Base-by-base conservation (phyloP, 306 rosid genomes). In the Lablab purpureus region DNA sequence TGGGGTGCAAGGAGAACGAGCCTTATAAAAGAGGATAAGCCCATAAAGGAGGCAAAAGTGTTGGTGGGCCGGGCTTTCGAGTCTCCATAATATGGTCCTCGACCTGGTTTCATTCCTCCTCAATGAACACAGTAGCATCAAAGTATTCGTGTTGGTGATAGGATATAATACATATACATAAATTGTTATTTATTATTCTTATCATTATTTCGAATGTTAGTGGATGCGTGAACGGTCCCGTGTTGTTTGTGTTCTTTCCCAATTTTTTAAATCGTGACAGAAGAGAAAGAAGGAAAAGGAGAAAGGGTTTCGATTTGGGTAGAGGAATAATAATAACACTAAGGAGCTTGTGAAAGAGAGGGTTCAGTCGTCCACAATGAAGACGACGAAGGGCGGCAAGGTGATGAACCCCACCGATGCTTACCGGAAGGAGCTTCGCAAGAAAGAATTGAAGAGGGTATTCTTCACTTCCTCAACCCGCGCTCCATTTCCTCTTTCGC, bases 321-420 rank as follows among this genome's bases (percentile, higher is more conserved):
- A 72, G 66, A 80, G 28, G 37, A 72, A 41, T 10, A 40, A 41
- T 10, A 40, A 64, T 10, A 47, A 32, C 7, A 47, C 58, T 10
- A 22, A 69, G 19, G 23, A 62, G 80, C 49, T 73, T 64, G 36
- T 52, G 54, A 45, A 18, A 69, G 80, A 56, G 34, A 62, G 55
- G 49, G 71, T 71, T 65, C 55, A 58, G 50, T 77, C 9, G 85
- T 67, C 18, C 3, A 89, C 71, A 19, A 93, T 92, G 98, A 94
- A 94, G 94, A 94, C 98, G 60, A 94, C 97, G 45, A 94, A 94
- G 81, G 97, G 98, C 3, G 98, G 97, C 81, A 94, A 94, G 87
- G 97, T 88, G 12, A 94, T 94, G 98, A 92, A 94, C 90, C 97
- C 98, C 67, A 90, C 98, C 80, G 97, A 94, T 84, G 94, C 97